These are phyloP conservation scores for Alternaria consortialis DNA, from an alignment of 2,329 filamentous ascomycete species.

Conservation along the genomic window DNA sequence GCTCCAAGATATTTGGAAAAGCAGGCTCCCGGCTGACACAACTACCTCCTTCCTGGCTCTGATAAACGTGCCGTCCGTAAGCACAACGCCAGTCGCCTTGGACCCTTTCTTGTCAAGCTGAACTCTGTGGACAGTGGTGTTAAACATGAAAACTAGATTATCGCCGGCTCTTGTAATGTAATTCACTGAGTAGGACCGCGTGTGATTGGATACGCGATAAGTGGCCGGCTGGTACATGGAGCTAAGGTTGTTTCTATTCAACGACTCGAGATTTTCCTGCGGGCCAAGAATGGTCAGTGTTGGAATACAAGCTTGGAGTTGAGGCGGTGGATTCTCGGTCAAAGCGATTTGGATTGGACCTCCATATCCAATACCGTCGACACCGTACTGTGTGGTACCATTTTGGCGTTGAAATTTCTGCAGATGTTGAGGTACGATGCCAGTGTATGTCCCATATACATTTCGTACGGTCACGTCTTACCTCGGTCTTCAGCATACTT, in stretches of 20 bases:
- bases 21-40: constrained; percentile 29
- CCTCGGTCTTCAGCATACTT: constrained; percentile 38
- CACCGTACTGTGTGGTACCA: constrained; percentile 31
- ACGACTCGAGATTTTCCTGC: constrained; percentile 52
- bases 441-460: not conserved
- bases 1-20: constrained; percentile 32
- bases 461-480: not conserved
- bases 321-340: constrained; percentile 55
- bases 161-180: constrained; percentile 52
- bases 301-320: constrained; percentile 56
- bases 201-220: constrained; percentile 58
- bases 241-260: constrained; percentile 61
- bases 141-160: constrained; percentile 54
- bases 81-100: constrained; percentile 38
- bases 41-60: constrained; percentile 41
- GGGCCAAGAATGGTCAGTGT: constrained; percentile 58
- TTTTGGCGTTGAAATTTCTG: constrained; percentile 36
- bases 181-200: constrained; percentile 58
- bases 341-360: constrained; percentile 47
- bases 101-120: constrained; percentile 35
- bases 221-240: constrained; percentile 59
- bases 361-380: constrained; percentile 33
- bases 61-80: constrained; percentile 33
- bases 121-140: constrained; percentile 50
- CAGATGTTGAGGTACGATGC: constrained; percentile 11